Evolutionary conservation across 495 filamentous ascomycete genomes (phyloP), one percentile per base, ranked within the genome.

Genomic region (Halenospora varia): DNA sequence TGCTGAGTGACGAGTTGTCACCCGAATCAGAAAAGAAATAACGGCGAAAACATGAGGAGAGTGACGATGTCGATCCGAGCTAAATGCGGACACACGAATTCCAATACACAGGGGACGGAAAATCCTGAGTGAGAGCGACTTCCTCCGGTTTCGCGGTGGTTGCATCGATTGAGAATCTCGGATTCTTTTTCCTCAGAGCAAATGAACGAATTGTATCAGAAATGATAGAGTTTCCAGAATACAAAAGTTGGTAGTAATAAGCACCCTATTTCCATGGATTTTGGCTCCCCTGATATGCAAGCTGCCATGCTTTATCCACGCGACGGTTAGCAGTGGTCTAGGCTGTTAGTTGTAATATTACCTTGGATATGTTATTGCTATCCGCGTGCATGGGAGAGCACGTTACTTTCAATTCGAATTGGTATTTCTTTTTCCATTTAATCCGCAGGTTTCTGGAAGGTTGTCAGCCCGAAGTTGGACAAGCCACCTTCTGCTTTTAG

Each of bases 1-100:
- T 20, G 51, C 20, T 53, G 35, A 41, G 51, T 22, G 20, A 40
- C 19, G 26, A 48, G n/a, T 56, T 23, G 35, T 45, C 35, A 54
- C 26, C 39, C 51, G 51, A 45, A 39, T 44, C 35, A 19, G 51
- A 42, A 25, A 46, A 22, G 18, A 42, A 42, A 24, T 40, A 22
- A 3, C 23, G 19, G 10, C 49, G 18, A 20, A 8, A 10, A 9
- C 48, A 26, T 26, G 23, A 26, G 20, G 51, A 25, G 2, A 18
- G 2, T 29, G 51, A 25, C 10, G 26, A 20, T 29, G 48, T 2
- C 23, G 48, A 51, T 51, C 48, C 22, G 25, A 51, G 2, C 25
- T 10, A 13, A 51, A 35, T 29, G n/a, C 25, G 48, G 42, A 17
- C 23, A 15, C 25, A 15, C 48, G 6, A 22, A 11, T 49, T 49